Evolutionary conservation across 2,329 filamentous ascomycete genomes (phyloP).

Genomic region (Berkeleyomyces rouxiae): DNA sequence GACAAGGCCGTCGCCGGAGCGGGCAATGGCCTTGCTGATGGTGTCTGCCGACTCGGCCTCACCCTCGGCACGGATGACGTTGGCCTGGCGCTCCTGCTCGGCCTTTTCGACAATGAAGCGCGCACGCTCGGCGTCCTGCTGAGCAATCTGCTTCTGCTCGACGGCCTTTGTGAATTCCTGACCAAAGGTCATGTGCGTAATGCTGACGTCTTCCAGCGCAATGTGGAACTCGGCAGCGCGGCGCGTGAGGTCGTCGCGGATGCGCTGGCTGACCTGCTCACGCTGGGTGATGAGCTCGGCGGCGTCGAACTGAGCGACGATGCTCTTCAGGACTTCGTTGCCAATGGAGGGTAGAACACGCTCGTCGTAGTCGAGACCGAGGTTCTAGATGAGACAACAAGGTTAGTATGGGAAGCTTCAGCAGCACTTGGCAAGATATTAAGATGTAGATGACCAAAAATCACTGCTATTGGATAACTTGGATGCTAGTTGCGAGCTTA

Average conservation of each 20-base stretch:
- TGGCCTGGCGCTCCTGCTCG: constrained; percentile 96
- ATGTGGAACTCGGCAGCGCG: constrained; percentile 98
- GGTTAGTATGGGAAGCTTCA: background rate
- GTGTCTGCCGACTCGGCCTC: constrained; percentile 94
- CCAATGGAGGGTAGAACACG: constrained; percentile 95
- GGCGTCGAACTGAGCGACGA: constrained; percentile 97
- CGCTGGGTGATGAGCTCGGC: constrained; percentile 97
- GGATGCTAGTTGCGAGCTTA: constrained; percentile 25
- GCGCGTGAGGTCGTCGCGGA: constrained; percentile 79
- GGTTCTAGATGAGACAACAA: constrained; percentile 43
- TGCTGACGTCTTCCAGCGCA: constrained; percentile 93
- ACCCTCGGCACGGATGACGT: constrained; percentile 94
- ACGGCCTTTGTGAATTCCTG: constrained; percentile 98
- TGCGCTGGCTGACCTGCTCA: constrained; percentile 89
- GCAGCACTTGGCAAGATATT: background rate
- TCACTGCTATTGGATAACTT: background rate
- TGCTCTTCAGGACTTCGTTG: constrained; percentile 97
- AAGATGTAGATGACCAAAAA: background rate
- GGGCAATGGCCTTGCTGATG: constrained; percentile 84
- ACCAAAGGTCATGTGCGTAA: constrained; percentile 99
- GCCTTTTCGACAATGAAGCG: constrained; percentile 97
- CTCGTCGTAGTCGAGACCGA: constrained; percentile 97
- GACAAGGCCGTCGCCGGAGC: constrained; percentile 82
- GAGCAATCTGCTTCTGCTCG: constrained; percentile 99
- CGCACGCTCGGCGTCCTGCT: constrained; percentile 94